Percentiles rank a stretch among this genome's conserved stretches.
These are phyloP conservation scores for Vinca major DNA, from an alignment of 305 asterid species.

Conservation along the genomic window DNA sequence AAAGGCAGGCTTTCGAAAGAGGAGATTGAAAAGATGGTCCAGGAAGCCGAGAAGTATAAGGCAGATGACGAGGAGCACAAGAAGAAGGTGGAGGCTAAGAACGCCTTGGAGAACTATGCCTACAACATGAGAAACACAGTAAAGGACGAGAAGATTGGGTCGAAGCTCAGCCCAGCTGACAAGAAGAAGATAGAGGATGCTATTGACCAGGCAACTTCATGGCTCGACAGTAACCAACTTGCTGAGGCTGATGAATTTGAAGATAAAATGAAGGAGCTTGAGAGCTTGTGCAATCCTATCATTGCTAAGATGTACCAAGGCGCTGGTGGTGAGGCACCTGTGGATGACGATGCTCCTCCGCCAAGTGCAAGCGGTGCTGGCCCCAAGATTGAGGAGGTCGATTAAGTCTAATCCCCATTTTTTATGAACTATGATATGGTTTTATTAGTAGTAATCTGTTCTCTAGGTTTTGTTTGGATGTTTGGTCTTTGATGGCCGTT, in stretches of 20 bases:
- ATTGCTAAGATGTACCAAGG: slow-evolving; percentile 17
- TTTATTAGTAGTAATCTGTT: neutral
- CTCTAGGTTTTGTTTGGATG: neutral
- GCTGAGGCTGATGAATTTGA: slow-evolving; percentile 15
- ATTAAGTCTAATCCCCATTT: slow-evolving; percentile 4
- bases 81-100: slow-evolving; percentile 14
- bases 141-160: slow-evolving; percentile 11
- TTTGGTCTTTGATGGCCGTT: neutral
- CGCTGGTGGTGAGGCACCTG: slow-evolving; percentile 8
- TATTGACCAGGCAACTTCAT: slow-evolving; percentile 12
- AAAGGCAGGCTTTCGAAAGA: slow-evolving; percentile 13
- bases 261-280: slow-evolving; percentile 18
- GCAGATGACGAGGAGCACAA: slow-evolving; percentile 13
- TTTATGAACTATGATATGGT: neutral
- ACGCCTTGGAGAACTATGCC: slow-evolving; percentile 12
- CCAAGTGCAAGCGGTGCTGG: slow-evolving; percentile 23
- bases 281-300: slow-evolving; percentile 16
- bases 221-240: slow-evolving; percentile 12
- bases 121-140: slow-evolving; percentile 14
- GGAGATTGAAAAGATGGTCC: slow-evolving; percentile 15
- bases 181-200: slow-evolving; percentile 13
- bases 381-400: slow-evolving; percentile 33
- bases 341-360: slow-evolving; percentile 10
- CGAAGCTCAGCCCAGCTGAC: slow-evolving; percentile 8
- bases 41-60: slow-evolving; percentile 12